Conservation (phyloP, 768 basidiomycete genomes). For the Glaciozyma antarctica region DNA sequence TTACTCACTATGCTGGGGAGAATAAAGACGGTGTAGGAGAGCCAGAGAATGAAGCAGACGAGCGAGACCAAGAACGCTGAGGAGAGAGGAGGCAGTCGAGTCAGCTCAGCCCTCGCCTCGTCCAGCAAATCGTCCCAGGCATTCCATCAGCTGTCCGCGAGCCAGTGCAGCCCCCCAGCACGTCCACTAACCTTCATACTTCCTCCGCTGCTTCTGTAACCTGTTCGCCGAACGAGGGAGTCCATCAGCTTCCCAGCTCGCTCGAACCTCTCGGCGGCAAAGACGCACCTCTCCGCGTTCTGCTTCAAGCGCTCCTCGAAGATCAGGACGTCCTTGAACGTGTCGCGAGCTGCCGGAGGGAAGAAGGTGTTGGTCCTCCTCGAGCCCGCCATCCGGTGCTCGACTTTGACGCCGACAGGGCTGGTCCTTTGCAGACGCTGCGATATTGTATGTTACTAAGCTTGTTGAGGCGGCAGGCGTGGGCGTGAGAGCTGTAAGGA, state of each 20-base stretch:
- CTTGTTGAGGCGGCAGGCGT: neutral
- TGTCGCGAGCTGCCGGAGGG: conserved; percentile 36
- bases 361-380: neutral
- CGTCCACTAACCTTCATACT: conserved; percentile 35
- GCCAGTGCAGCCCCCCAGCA: neutral
- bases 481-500: neutral
- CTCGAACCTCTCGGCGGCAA: neutral
- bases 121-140: neutral
- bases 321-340: conserved; percentile 75
- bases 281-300: conserved; percentile 52
- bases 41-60: conserved; percentile 32
- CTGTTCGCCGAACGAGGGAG: neutral
- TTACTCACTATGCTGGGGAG: conserved; percentile 56
- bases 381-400: neutral
- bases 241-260: neutral
- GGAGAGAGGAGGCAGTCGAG: neutral
- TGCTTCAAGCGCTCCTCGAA: conserved; percentile 97
- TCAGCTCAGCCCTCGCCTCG: neutral
- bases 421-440: neutral
- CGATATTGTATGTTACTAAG: neutral
- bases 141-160: neutral
- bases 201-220: conserved; percentile 29
- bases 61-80: conserved; percentile 32
- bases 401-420: neutral
- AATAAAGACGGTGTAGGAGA: conserved; percentile 55